A percentile compares a stretch with the other conserved stretches of the same genome.
Evolutionary conservation across 2,329 filamentous ascomycete genomes (phyloP).

Genomic region (Aurifilum marmelostoma): DNA sequence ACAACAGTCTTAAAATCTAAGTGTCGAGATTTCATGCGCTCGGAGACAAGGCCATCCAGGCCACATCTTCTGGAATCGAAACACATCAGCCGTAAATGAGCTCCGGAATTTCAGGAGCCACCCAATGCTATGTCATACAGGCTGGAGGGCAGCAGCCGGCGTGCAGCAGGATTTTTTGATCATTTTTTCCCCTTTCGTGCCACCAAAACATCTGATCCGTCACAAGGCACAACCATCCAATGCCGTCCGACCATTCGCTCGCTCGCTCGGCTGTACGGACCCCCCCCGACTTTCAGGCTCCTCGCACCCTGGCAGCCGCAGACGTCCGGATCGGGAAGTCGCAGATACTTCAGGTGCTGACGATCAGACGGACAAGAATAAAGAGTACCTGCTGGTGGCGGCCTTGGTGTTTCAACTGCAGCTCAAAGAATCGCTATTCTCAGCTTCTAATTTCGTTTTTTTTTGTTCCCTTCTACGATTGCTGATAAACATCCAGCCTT

Average conservation of each 20-base stretch:
- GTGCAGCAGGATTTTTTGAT: conserved; percentile 1
- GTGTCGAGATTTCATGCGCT: neutral
- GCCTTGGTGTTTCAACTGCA: neutral
- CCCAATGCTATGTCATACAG: neutral
- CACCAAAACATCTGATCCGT: neutral
- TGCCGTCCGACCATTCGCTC: conserved; percentile 34
- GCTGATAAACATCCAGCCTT: too few relatives aligned
- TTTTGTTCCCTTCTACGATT: too few relatives aligned
- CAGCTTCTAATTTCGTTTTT: too few relatives aligned
- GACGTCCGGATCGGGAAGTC: neutral
- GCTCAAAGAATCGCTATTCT: neutral
- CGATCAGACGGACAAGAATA: conserved; percentile 20
- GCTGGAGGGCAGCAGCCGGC: neutral
- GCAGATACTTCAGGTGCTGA: neutral
- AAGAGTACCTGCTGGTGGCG: neutral
- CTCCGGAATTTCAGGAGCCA: conserved; percentile 13
- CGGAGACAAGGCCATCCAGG: neutral
- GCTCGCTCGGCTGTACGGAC: neutral
- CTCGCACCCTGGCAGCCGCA: conserved; percentile 10
- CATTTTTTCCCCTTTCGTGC: too few relatives aligned
- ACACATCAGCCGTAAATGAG: neutral
- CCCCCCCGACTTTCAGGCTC: conserved; percentile 8
- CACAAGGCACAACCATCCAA: neutral
- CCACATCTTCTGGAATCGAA: neutral
- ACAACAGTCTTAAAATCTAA: neutral